Base-by-base conservation (phyloP, 2,329 filamentous ascomycete genomes). In the Cladosporium sp. region DNA sequence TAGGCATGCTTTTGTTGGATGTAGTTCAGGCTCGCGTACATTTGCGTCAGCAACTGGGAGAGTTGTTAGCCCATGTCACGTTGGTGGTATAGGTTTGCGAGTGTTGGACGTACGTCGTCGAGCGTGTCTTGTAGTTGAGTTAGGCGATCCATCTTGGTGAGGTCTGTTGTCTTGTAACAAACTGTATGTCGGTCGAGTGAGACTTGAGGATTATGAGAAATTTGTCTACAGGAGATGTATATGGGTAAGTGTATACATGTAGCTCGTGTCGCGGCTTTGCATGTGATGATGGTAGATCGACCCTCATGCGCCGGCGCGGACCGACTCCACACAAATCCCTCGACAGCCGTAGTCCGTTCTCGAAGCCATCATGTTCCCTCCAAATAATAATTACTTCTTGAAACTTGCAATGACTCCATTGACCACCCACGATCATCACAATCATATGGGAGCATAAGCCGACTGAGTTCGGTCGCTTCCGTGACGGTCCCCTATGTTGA, bases 121-220 rank as follows among this genome's bases (percentile, higher is more conserved):
- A 92, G 81, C 68, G 87, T 85, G 73, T 93, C 88, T 70, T 95
- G 89, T 52, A 93, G 76, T 68, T 93, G 88, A 1, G 89, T 92
- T 52, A 95, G 77, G 55, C 85, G 78, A 65, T 95, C 89, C 22
- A 51, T 51, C 15, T 6, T 40, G 27, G 12, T 39, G 19, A n/a
- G 7, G n/a, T 32, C 24, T 24, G 7, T 15, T 18, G n/a, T n/a
- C n/a, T n/a, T n/a, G n/a, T n/a, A n/a, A n/a, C n/a, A n/a, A n/a
- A n/a, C n/a, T n/a, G n/a, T n/a, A n/a, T n/a, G n/a, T n/a, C n/a
- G n/a, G n/a, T n/a, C n/a, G n/a, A n/a, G n/a, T n/a, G n/a, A n/a
- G n/a, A n/a, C n/a, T n/a, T n/a, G n/a, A n/a, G n/a, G n/a, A n/a
- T n/a, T n/a, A n/a, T n/a, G n/a, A n/a, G n/a, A n/a, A n/a, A n/a